Base-by-base conservation (phyloP, 164 flowering plant genomes). In the Macadamia tetraphylla region DNA sequence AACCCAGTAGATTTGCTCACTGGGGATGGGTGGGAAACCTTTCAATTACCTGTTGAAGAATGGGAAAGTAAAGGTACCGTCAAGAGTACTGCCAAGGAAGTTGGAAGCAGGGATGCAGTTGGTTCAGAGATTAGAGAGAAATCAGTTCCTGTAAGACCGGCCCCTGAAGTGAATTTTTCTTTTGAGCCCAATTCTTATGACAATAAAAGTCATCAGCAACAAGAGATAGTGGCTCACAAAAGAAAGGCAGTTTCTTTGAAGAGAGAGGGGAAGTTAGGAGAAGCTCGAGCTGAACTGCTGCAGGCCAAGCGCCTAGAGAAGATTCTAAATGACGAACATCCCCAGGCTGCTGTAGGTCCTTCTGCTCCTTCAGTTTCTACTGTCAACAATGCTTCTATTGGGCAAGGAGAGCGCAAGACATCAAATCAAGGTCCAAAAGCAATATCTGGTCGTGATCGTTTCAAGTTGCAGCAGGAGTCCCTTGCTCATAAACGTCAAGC, bases 401-500 rank as follows among this genome's bases (percentile, higher is more conserved):
- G 17, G 58, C 66, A 67, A 49, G 82, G 78, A 67, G 81, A 76
- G 56, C 70, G 58, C 0, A 68, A 48, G 67, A 68, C 82, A 23
- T 46, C 75, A 15, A 69, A 70, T 71, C 70, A 63, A n/a, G 76
- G 79, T 62, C 65, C 74, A 7, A 90, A 85, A 70, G 84, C 86
- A 29, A 62, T 87, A 69, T 82, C 97, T 15, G 66, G 86, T 43
- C 86, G 95, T 32, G 97, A 94, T 62, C 89, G 95, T 18, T 90
- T 90, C 79, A 92, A 94, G 75, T 70, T 92, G 84, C 98, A 94
- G 62, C 94, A 90, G 80, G 85, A 90, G 70, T 90, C 89, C 55
- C 92, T 92, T 40, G 76, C 81, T 44, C 98, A 90, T 83, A 94
- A 94, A 73, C 86, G 98, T 14, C 82, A 84, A 78, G 95, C 97